Base-by-base conservation (phyloP, 176 grass and related monocot species). In the Miscanthus lutarioriparius region DNA sequence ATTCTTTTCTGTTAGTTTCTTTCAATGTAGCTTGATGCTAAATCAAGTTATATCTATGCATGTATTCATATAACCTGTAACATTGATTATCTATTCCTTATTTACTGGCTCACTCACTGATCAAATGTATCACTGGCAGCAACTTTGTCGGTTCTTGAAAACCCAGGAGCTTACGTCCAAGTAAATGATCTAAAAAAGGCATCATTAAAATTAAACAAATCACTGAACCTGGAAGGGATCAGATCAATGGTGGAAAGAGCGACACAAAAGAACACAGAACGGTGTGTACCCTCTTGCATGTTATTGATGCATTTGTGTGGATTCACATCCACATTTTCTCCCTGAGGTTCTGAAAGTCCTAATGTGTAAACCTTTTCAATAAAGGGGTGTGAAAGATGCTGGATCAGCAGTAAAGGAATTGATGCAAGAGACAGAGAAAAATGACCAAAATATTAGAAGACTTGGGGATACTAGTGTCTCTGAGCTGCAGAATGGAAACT, bases 191-290 rank as follows among this genome's bases (percentile, higher is more conserved):
- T 91, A 20, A 91, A 33, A 41, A 91, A 91, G 75, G 91, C 82
- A 75, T 92, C 86, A 64, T 43, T 78, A 1, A 91, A 91, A 78
- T 85, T 99, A 53, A 81, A 82, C 67, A 99, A 92, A 83, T 62
- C 78, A 82, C 14, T 92, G 48, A 92, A 88, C 70, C 82, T 92
- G 27, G 78, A 91, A 65, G 93, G 88, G 40, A 94, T 99, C 80
- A 91, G 61, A 56, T 92, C 80, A 67, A 88, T 96, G 49, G 59
- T 92, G 68, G 96, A 92, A 80, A 92, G 76, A 39, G 72, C 77
- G 51, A 65, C 74, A 72, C 78, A 94, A 79, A 94, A 92, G 70
- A 92, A 84, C 81, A 84, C 56, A 80, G 89, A 89, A 78, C 76
- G 81, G 91, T 99, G 84, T 82, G 81, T 66, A 83, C 45, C 73